Evolutionary conservation across 2,329 filamentous ascomycete species (phyloP).

Genomic region (Fusarium sp.): DNA sequence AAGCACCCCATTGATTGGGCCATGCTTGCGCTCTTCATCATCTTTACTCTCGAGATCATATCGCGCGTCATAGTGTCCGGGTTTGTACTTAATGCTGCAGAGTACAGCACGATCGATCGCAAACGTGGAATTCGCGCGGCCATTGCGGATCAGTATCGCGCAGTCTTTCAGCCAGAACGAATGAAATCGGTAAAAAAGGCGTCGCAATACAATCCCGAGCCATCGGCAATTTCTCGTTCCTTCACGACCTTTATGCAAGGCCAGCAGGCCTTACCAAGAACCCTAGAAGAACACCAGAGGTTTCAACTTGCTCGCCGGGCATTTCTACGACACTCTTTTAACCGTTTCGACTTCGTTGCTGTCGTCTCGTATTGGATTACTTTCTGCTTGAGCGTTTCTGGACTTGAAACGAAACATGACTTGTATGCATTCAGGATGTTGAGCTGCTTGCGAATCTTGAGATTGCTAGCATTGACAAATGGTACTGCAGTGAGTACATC

Average conservation of each 20-base stretch:
- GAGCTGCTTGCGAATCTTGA: conserved; percentile 90
- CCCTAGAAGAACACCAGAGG: conserved; percentile 80
- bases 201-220: conserved; percentile 59
- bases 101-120: conserved; percentile 91
- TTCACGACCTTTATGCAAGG: conserved; percentile 83
- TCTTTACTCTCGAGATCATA: conserved; percentile 89
- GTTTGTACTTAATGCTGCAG: conserved; percentile 86
- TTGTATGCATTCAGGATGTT: conserved; percentile 96
- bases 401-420: conserved; percentile 75
- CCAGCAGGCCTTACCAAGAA: conserved; percentile 67
- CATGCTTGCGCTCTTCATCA: conserved; percentile 82
- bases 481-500: conserved; percentile 80
- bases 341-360: conserved; percentile 92
- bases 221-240: conserved; percentile 77
- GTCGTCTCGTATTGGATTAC: conserved; percentile 96
- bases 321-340: conserved; percentile 94
- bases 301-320: conserved; percentile 88
- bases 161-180: conserved; percentile 84
- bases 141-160: conserved; percentile 78
- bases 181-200: conserved; percentile 72
- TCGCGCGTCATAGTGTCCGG: conserved; percentile 92
- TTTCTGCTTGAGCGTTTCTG: conserved; percentile 76
- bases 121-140: conserved; percentile 78
- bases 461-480: conserved; percentile 90
- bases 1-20: conserved; percentile 78